phyloP scores from a whole-genome alignment of 768 basidiomycete species.

The Phlegmacium glaucopus region DNA sequence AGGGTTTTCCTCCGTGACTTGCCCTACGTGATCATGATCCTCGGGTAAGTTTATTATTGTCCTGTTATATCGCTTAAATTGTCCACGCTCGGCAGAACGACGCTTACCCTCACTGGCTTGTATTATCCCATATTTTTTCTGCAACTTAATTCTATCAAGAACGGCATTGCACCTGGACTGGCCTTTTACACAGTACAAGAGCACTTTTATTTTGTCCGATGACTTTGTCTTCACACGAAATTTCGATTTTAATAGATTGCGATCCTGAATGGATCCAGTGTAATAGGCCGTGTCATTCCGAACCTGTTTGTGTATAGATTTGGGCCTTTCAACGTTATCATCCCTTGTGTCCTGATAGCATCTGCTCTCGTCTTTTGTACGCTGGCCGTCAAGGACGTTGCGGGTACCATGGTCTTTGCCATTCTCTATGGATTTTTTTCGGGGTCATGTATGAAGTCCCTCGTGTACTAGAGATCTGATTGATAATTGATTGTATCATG shows the following conservation, averaged over 20 bases:
- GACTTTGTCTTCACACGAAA: background rate
- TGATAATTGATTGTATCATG: conserved; percentile 9
- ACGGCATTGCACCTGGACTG: conserved; percentile 40
- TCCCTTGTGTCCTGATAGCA: conserved; percentile 27
- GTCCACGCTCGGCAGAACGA: conserved; percentile 22
- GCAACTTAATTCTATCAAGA: conserved; percentile 49
- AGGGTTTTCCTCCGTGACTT: conserved; percentile 37
- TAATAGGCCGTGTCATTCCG: conserved; percentile 44
- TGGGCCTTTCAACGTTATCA: conserved; percentile 41
- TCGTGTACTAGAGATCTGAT: background rate
- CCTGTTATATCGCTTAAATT: background rate
- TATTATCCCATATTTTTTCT: conserved; percentile 56
- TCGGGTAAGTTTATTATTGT: conserved; percentile 28
- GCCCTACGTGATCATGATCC: conserved; percentile 40
- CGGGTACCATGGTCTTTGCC: conserved; percentile 36
- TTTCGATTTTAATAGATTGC: conserved; percentile 33
- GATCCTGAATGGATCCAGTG: conserved; percentile 47
- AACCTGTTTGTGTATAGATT: conserved; percentile 36
- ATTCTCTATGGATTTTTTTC: conserved; percentile 45
- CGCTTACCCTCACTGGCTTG: conserved; percentile 33
- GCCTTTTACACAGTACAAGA: conserved; percentile 52
- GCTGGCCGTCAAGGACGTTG: conserved; percentile 32
- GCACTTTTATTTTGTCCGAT: conserved; percentile 3
- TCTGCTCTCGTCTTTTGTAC: conserved; percentile 40
- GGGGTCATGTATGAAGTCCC: conserved; percentile 31